A percentile compares a stretch with the other conserved stretches of the same genome.
Conservation (phyloP, 2,329 filamentous ascomycete species). For the Colletotrichum siamense region DNA sequence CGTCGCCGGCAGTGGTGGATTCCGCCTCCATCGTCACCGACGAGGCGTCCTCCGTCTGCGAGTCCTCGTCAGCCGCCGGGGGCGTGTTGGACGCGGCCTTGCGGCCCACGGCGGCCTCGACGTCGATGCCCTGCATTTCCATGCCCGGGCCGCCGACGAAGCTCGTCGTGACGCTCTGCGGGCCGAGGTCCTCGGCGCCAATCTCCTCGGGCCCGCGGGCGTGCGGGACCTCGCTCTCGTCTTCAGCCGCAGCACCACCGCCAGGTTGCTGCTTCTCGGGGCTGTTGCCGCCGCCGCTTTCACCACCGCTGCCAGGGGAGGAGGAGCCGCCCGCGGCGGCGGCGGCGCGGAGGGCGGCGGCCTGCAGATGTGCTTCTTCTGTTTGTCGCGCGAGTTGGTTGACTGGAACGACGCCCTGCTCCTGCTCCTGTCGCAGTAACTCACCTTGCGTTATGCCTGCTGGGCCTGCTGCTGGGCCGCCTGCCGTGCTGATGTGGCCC, state of each 20-base stretch:
- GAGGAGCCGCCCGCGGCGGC: not conserved
- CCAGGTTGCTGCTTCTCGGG: slow-evolving; percentile 23
- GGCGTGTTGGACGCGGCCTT: slow-evolving; percentile 36
- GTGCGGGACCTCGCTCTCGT: slow-evolving; percentile 74
- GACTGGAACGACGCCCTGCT: slow-evolving; percentile 77
- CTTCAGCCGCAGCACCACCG: slow-evolving; percentile 44
- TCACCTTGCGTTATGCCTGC: slow-evolving; percentile 80
- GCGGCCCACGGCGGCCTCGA: slow-evolving; percentile 66
- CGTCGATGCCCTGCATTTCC: slow-evolving; percentile 61
- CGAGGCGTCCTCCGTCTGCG: slow-evolving; percentile 13
- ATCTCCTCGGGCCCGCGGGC: slow-evolving; percentile 85
- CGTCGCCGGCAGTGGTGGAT: slow-evolving; percentile 22
- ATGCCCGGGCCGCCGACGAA: slow-evolving; percentile 45
- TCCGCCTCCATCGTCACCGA: slow-evolving; percentile 17
- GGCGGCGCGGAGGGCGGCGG: slow-evolving; percentile 14
- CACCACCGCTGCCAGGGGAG: slow-evolving; percentile 13
- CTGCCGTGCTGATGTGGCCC: slow-evolving; percentile 22
- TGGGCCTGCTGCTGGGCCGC: slow-evolving; percentile 30
- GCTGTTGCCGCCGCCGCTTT: not conserved
- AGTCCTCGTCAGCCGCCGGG: slow-evolving; percentile 20
- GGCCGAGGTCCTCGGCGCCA: slow-evolving; percentile 85
- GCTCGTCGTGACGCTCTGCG: slow-evolving; percentile 59
- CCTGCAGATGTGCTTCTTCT: slow-evolving; percentile 24
- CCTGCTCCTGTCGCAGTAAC: slow-evolving; percentile 84
- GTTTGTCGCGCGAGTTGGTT: slow-evolving; percentile 57